A percentile compares a stretch with the other conserved stretches of the same genome.
phyloP scores from a whole-genome alignment of 805 yeast species.

The Candida arabinofermentans region DNA sequence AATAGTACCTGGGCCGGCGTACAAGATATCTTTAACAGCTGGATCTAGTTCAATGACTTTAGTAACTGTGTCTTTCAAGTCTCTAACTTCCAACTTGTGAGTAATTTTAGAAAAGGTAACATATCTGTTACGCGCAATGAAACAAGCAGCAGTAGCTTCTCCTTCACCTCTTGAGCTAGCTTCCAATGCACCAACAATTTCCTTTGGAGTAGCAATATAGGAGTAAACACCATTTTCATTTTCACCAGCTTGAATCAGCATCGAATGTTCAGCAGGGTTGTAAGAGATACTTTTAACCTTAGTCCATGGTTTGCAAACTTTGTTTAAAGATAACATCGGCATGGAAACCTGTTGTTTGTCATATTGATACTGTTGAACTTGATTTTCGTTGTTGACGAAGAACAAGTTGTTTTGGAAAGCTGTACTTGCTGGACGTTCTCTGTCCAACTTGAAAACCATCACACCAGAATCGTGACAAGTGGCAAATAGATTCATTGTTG shows the following conservation, averaged over 20 bases:
- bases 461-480: conserved; percentile 97
- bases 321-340: conserved; percentile 81
- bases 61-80: conserved; percentile 75
- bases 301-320: conserved; percentile 81
- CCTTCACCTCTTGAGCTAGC: conserved; percentile 80
- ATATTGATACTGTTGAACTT: conserved; percentile 76
- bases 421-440: conserved; percentile 93
- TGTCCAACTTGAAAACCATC: conserved; percentile 94
- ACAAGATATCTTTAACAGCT: conserved; percentile 65
- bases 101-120: conserved; percentile 67
- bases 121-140: conserved; percentile 93
- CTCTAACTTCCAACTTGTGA: conserved; percentile 75
- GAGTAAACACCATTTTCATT: conserved; percentile 67
- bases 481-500: conserved; percentile 86
- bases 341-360: conserved; percentile 57
- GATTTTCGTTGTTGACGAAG: conserved; percentile 79
- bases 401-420: conserved; percentile 67
- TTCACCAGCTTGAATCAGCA: conserved; percentile 77
- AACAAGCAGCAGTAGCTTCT: conserved; percentile 78
- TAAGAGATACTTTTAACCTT: conserved; percentile 81
- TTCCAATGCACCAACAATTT: conserved; percentile 89
- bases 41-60: conserved; percentile 69
- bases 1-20: conserved; percentile 81
- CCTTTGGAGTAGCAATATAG: conserved; percentile 74
- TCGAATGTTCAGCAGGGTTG: conserved; percentile 88